Evolutionary conservation across 805 yeast species (phyloP), one percentile per base, ranked within the genome.

Genomic region (Candida glaebosa): DNA sequence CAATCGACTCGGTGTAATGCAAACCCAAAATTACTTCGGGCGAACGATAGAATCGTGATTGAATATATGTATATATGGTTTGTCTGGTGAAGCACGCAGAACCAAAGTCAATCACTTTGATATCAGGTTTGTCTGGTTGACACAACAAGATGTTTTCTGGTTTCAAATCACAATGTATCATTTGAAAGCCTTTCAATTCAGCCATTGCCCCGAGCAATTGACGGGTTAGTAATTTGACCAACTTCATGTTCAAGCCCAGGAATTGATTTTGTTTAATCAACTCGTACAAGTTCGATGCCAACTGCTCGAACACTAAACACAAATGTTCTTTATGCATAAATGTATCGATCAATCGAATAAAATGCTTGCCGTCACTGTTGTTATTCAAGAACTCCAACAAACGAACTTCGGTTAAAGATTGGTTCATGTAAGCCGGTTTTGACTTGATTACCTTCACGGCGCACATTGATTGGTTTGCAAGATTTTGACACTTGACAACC

Each of bases 371-470:
- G 54, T 84, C 86, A 41, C 63, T 60, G 45, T 65, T 81, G 34
- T 75, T 74, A 56, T 88, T 89, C 41, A 93, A 71, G 49, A 81
- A 80, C 58, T 93, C 98, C 43, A 93, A 67, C 30, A 93, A 78
- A 35, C 84, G 78, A 3, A 90, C 96, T 58, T 93, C 99, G 41
- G 91, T 85, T 52, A 91, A 73, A 35, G 95, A 84, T 63, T 95
- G 99, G 57, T 87, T 89, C 60, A 89, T 71, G 56, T 84, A 90
- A 7, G 95, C 96, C 4, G 96, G 87, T 57, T 85, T 85, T 26
- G 96, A 84, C 60, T 91, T 93, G 44, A 93, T 87, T 34, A 93
- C 95, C 63, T 93, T 93, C 28, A 93, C 95, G 1, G 99, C 99
- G 18, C 90, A 87, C 16, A 91, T 78, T 47, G 87, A 91, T 57